Percentiles rank a stretch among this genome's conserved stretches.
These are phyloP conservation scores for Cymbopogon citratus DNA, from an alignment of 176 grass and related monocot species.

Conservation along the genomic window DNA sequence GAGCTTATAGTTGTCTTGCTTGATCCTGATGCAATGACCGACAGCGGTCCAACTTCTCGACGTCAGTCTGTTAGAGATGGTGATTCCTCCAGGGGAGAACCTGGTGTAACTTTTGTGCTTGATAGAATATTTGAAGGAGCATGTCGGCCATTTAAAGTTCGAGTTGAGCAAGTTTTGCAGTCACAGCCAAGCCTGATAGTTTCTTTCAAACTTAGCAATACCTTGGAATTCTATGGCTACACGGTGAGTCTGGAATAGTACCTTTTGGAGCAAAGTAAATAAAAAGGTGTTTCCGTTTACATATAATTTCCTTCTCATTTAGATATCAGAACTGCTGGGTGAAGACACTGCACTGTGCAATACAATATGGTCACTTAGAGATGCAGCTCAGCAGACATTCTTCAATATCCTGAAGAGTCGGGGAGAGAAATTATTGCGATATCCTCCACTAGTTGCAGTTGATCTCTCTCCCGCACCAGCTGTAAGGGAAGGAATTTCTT, in stretches of 20 bases:
- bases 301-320: constrained; percentile 24
- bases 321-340: constrained; percentile 94
- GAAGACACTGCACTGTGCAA: constrained; percentile 74
- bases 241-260: constrained; percentile 55
- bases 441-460: constrained; percentile 84
- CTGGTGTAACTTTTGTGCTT: constrained; percentile 73
- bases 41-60: constrained; percentile 51
- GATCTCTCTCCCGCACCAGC: constrained; percentile 87
- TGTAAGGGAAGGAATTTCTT: constrained; percentile 75
- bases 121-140: constrained; percentile 99
- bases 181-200: constrained; percentile 84
- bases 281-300: background rate
- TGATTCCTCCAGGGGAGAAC: constrained; percentile 58
- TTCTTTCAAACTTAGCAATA: constrained; percentile 92
- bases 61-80: constrained; percentile 54
- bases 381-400: constrained; percentile 77
- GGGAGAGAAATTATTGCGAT: constrained; percentile 78
- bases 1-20: constrained; percentile 80
- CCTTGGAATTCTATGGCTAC: constrained; percentile 89
- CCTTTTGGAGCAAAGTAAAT: constrained; percentile 20
- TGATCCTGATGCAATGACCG: constrained; percentile 63
- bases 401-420: constrained; percentile 85
- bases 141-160: constrained; percentile 93
- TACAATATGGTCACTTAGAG: constrained; percentile 79
- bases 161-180: constrained; percentile 98